Base-by-base conservation (phyloP, 495 filamentous ascomycete species). In the Lasiosphaeria ovina region DNA sequence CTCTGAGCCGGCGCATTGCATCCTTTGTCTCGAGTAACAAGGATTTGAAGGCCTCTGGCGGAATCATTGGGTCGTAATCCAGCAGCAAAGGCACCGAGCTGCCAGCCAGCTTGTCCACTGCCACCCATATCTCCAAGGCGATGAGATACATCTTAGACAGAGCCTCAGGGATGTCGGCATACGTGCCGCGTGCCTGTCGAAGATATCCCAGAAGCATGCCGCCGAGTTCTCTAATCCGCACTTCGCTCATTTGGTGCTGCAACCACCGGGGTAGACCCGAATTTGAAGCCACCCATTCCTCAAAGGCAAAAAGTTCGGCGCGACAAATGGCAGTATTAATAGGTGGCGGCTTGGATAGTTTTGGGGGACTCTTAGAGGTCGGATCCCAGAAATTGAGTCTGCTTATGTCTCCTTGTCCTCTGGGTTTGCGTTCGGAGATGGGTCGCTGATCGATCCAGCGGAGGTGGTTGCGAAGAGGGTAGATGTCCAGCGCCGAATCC, bases 81-180 rank as follows among this genome's bases (percentile, higher is more conserved):
- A 35, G 49, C 0, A 91, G 63, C 4, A 87, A 53, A 1, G 66
- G 58, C 54, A 75, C 72, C 0, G 66, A 54, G 2, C 56, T 31
- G 7, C 76, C 73, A 0, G 83, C 81, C 9, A 73, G 70, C 55
- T 74, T 81, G 61, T 90, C 87, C 51, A 76, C 72, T n/a, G 83
- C 83, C 42, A 87, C 65, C 87, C 87, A 91, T 0, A 90, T 59
- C 34, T 89, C 85, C 56, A 88, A 67, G 4, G 82, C 67, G 0
- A 78, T 84, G n/a, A 91, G 75, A 2, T 85, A 42, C 83, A 89
- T 85, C 0, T 81, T 51, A 1, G 87, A 89, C 3, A 77, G 64
- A 0, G 66, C 72, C 64, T 84, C 83, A 0, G 85, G 81, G 49
- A 81, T 79, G 0, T 56, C 53, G 0, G 9, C 12, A 60, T 86